These are phyloP conservation scores for Paraconiothyrium brasiliense DNA, from an alignment of 2,329 filamentous ascomycete species.

Conservation along the genomic window DNA sequence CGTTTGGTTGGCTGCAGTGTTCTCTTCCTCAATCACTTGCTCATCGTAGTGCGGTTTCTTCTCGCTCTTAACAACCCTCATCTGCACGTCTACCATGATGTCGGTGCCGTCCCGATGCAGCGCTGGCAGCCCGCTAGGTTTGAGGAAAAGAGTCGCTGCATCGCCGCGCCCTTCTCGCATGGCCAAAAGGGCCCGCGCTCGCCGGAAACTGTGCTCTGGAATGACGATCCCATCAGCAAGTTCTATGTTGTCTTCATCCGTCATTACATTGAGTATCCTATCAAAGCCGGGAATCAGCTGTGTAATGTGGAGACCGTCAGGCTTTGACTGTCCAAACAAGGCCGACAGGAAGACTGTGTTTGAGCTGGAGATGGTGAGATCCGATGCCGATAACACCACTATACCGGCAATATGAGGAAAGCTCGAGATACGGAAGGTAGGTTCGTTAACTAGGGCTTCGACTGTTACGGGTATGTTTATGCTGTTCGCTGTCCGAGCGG, in stretches of 20 bases:
- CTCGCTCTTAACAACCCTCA: conserved; percentile 94
- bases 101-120: conserved; percentile 90
- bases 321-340: conserved; percentile 86
- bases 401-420: conserved; percentile 98
- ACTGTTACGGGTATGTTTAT: conserved; percentile 87
- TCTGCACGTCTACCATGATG: conserved; percentile 93
- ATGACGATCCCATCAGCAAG: conserved; percentile 95
- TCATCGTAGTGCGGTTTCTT: conserved; percentile 61
- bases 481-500: conserved; percentile 78
- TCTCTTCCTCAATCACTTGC: conserved; percentile 70
- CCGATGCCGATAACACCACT: conserved; percentile 84
- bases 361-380: conserved; percentile 84
- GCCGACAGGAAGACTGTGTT: conserved; percentile 95
- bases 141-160: conserved; percentile 77
- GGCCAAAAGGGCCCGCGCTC: conserved; percentile 83
- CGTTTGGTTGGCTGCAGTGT: conserved; percentile 57
- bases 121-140: conserved; percentile 84
- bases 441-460: conserved; percentile 73
- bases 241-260: conserved; percentile 84
- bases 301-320: conserved; percentile 81
- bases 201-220: conserved; percentile 93
- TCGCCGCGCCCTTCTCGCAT: conserved; percentile 85
- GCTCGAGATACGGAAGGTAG: conserved; percentile 85
- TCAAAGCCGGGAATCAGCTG: conserved; percentile 89
- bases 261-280: conserved; percentile 80